A percentile compares a stretch with the other conserved stretches of the same genome.
phyloP scores from a whole-genome alignment of 2,329 filamentous ascomycete genomes.

The Diaporthe citri region DNA sequence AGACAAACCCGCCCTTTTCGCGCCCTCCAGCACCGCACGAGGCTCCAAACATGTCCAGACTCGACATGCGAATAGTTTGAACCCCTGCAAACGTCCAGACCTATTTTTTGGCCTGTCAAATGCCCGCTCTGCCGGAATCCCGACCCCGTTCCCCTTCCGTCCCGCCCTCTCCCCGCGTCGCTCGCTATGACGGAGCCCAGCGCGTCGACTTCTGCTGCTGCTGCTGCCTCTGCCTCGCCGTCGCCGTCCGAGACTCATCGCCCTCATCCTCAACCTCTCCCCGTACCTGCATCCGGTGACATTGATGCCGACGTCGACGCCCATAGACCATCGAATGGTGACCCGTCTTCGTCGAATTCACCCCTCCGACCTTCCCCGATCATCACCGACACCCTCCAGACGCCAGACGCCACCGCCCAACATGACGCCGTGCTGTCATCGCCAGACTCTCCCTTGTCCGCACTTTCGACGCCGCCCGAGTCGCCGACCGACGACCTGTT shows the following conservation, averaged over 20 bases:
- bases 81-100: constrained; percentile 65
- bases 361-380: constrained; percentile 30
- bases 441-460: constrained; percentile 38
- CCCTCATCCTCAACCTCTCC: not conserved
- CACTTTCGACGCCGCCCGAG: constrained; percentile 36
- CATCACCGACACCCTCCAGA: constrained; percentile 25
- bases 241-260: constrained; percentile 20
- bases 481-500: constrained; percentile 23
- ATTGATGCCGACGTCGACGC: constrained; percentile 7
- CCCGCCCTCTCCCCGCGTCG: constrained; percentile 52
- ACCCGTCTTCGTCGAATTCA: not conserved
- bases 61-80: constrained; percentile 60
- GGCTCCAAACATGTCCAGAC: constrained; percentile 68
- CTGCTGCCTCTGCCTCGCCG: not conserved
- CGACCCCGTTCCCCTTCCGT: constrained; percentile 60
- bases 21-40: constrained; percentile 60
- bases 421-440: constrained; percentile 21
- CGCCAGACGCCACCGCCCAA: constrained; percentile 16
- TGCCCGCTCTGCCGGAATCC: constrained; percentile 69
- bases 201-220: constrained; percentile 37
- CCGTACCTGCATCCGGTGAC: not conserved
- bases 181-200: constrained; percentile 70
- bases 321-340: not conserved
- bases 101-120: constrained; percentile 67
- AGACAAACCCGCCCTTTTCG: constrained; percentile 57